Conservation (phyloP, 805 yeast species). For the Pichia phayaonensis region DNA sequence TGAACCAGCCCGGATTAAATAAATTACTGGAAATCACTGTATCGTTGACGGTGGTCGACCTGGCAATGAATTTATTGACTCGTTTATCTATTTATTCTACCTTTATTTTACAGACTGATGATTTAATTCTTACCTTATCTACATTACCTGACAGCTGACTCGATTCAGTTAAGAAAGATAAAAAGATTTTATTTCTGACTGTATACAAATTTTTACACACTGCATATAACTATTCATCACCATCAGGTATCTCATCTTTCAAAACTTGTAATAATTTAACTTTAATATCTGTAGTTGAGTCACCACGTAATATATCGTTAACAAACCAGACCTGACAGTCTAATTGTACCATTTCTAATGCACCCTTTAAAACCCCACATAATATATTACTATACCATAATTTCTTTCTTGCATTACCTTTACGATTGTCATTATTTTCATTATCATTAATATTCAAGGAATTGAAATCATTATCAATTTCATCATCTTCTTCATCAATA, state of each 20-base stretch:
- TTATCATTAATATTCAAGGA: neutral
- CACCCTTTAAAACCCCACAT: conserved; percentile 86
- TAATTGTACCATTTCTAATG: conserved; percentile 91
- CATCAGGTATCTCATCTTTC: conserved; percentile 95
- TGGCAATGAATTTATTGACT: neutral
- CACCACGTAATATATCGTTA: conserved; percentile 77
- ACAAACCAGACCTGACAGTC: conserved; percentile 80
- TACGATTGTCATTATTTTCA: neutral
- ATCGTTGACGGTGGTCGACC: neutral
- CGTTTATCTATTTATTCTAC: neutral
- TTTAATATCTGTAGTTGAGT: conserved; percentile 69
- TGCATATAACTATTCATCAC: conserved; percentile 52
- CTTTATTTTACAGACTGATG: conserved; percentile 15
- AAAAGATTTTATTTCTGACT: conserved; percentile 5
- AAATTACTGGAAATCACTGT: neutral
- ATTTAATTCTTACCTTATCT: conserved; percentile 27
- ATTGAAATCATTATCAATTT: conserved; percentile 1
- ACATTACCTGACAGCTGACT: conserved; percentile 28
- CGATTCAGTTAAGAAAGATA: neutral
- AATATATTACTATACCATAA: conserved; percentile 90
- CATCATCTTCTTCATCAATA: conserved; percentile 31
- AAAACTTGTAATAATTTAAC: conserved; percentile 63
- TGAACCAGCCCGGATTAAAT: too few relatives aligned
- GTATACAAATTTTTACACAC: neutral
- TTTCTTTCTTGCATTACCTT: conserved; percentile 52